Conservation (phyloP, 768 basidiomycete genomes). For the Russula olivacea region DNA sequence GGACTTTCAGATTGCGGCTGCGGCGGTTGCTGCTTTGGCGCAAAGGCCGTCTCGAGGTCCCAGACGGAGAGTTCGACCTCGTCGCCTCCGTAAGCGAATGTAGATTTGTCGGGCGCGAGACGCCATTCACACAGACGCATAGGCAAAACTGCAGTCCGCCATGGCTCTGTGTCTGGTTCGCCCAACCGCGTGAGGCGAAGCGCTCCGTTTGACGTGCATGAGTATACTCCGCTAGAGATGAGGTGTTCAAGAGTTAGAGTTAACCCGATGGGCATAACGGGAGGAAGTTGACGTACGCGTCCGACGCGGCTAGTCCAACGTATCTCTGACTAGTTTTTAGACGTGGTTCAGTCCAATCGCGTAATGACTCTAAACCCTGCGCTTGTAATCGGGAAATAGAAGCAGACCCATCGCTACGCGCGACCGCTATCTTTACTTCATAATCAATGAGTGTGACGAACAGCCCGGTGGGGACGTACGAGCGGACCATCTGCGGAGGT, state of each 20-base stretch:
- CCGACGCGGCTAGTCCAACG: slow-evolving; percentile 51
- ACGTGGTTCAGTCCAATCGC: slow-evolving; percentile 62
- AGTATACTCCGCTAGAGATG: slow-evolving; percentile 44
- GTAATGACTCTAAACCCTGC: slow-evolving; percentile 36
- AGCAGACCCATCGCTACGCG: slow-evolving; percentile 53
- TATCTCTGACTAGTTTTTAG: slow-evolving; percentile 48
- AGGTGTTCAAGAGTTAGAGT: neutral
- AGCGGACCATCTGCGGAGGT: slow-evolving; percentile 9
- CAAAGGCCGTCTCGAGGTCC: slow-evolving; percentile 58
- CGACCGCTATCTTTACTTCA: slow-evolving; percentile 61
- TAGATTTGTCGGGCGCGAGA: slow-evolving; percentile 43
- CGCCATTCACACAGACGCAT: slow-evolving; percentile 66
- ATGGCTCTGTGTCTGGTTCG: slow-evolving; percentile 23
- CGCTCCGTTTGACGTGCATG: slow-evolving; percentile 74
- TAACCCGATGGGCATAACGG: too few relatives aligned
- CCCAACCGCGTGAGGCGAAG: slow-evolving; percentile 44
- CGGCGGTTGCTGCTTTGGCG: slow-evolving; percentile 24
- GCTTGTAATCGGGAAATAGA: slow-evolving; percentile 40
- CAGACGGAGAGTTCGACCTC: slow-evolving; percentile 83
- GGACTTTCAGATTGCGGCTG: slow-evolving; percentile 20
- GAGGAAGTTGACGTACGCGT: slow-evolving; percentile 51
- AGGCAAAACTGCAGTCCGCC: slow-evolving; percentile 47
- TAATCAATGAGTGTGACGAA: slow-evolving; percentile 25
- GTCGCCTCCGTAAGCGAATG: slow-evolving; percentile 78
- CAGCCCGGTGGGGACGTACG: neutral